Base-by-base conservation (phyloP, 2,329 filamentous ascomycete genomes). In the Colletotrichum melonis region DNA sequence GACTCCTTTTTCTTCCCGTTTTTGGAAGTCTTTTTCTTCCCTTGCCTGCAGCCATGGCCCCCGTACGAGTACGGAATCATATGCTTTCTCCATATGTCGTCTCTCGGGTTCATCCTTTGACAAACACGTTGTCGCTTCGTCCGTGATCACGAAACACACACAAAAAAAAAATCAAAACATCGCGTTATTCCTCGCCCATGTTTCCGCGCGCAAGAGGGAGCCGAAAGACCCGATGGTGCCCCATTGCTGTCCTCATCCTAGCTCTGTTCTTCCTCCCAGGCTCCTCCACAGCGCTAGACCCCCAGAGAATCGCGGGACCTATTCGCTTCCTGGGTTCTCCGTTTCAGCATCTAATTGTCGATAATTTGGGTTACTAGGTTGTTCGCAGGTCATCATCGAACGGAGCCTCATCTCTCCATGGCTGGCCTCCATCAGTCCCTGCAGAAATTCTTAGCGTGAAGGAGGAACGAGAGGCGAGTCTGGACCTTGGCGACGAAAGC, bases 241-340 rank as follows among this genome's bases (percentile, higher is more conserved):
- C 30, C 55, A 1, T 57, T 32, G 1, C 26, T 12, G 3, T 11
- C 30, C 57, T 59, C 24, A 14, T 14, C 19, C 42, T 9, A 24
- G 42, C 19, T 46, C 42, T 46, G 16, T 46, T 46, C 42, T n/a
- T 46, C 14, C 19, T 46, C 19, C 16, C 19, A 42, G 32, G 11
- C 30, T 63, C 63, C 60, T 67, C 69, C 57, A 71, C 35, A 35
- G 26, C 52, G 42, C 69, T 63, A 52, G 42, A 68, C 69, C 69
- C 42, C 69, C 59, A 32, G 52, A 58, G 30, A 63, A 52, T 12
- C 22, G 28, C 8, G 46, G 19, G 35, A 30, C 49, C 63, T 46
- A 49, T 56, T n/a, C 32, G 28, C 24, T 30, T 9, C 52, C 63
- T 38, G 26, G 32, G 42, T 38, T 16, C 24, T 52, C 38, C 59